These are phyloP conservation scores for Hypocreales sp. DNA, from an alignment of 2,329 filamentous ascomycete species.

Conservation along the genomic window DNA sequence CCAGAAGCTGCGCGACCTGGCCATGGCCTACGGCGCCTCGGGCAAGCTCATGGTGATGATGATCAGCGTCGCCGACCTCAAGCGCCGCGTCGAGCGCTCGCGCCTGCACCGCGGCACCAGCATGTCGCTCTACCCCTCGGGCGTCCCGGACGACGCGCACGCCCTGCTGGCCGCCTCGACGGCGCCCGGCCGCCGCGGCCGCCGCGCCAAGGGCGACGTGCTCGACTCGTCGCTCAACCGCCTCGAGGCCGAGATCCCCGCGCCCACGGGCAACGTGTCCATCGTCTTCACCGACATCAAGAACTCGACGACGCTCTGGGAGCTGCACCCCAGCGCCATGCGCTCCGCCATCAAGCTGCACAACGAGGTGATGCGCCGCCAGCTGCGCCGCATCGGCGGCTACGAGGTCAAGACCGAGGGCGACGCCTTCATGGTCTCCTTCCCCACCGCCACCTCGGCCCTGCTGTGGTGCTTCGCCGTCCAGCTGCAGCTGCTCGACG, in stretches of 20 bases:
- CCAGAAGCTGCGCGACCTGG: conserved; percentile 85
- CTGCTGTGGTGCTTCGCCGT: conserved; percentile 94
- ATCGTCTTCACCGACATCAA: conserved; percentile 99
- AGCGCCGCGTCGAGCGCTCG: conserved; percentile 64
- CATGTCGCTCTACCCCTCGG: conserved; percentile 69
- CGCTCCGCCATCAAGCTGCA: conserved; percentile 92
- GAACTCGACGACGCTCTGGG: conserved; percentile 92
- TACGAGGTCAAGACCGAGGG: conserved; percentile 99
- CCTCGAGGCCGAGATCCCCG: conserved; percentile 79
- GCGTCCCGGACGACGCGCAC: conserved; percentile 55
- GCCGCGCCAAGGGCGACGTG: conserved; percentile 46
- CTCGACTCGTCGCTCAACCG: conserved; percentile 77
- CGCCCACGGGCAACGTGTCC: conserved; percentile 77
- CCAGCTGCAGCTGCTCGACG: conserved; percentile 73
- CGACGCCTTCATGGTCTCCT: conserved; percentile 98
- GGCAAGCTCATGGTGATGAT: conserved; percentile 99
- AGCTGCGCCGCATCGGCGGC: conserved; percentile 82
- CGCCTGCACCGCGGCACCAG: conserved; percentile 61
- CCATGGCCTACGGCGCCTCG: conserved; percentile 86
- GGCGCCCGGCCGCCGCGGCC: conserved; percentile 52
- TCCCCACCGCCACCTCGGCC: conserved; percentile 88
- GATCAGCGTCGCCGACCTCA: conserved; percentile 80
- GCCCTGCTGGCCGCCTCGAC: conserved; percentile 42
- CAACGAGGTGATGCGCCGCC: conserved; percentile 91
- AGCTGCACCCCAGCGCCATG: conserved; percentile 90